Evolutionary conservation across 2,329 filamentous ascomycete genomes (phyloP).

Genomic region (Colletotrichum abscissum): DNA sequence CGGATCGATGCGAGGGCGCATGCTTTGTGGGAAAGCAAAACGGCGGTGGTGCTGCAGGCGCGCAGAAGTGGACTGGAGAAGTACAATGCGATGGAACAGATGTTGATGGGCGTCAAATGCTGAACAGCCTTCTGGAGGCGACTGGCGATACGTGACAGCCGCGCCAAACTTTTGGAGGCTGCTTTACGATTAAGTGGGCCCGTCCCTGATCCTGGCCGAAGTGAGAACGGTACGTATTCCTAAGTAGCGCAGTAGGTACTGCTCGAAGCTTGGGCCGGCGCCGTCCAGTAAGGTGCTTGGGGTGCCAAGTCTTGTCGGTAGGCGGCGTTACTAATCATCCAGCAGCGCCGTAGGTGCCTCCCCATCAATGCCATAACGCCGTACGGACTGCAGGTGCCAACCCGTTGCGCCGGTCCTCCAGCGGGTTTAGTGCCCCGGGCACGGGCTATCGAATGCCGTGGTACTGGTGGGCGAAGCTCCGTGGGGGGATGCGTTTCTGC

Average conservation of each 20-base stretch:
- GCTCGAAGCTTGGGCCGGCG: not conserved
- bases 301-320: not conserved
- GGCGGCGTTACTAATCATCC: slow-evolving; percentile 28
- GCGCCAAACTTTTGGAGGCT: slow-evolving; percentile 36
- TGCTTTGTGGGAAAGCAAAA: slow-evolving; percentile 26
- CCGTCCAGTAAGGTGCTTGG: not conserved
- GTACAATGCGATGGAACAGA: not conserved
- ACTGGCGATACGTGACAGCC: slow-evolving; percentile 26
- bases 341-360: not conserved
- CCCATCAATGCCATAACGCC: not conserved
- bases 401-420: slow-evolving; percentile 12
- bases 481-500: slow-evolving; percentile 23
- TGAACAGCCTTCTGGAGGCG: slow-evolving; percentile 20
- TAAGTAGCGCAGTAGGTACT: not conserved
- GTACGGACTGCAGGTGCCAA: slow-evolving; percentile 15
- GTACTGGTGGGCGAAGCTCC: slow-evolving; percentile 18
- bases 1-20: slow-evolving; percentile 44
- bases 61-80: not conserved
- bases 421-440: slow-evolving; percentile 8
- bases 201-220: not conserved
- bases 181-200: slow-evolving; percentile 26
- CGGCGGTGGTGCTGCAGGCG: not conserved
- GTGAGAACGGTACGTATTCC: not conserved
- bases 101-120: not conserved
- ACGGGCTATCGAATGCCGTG: not conserved